Percentiles rank a stretch among this genome's conserved stretches.
Conservation (phyloP, 805 yeast genomes). For the Metschnikowia henanensis region DNA sequence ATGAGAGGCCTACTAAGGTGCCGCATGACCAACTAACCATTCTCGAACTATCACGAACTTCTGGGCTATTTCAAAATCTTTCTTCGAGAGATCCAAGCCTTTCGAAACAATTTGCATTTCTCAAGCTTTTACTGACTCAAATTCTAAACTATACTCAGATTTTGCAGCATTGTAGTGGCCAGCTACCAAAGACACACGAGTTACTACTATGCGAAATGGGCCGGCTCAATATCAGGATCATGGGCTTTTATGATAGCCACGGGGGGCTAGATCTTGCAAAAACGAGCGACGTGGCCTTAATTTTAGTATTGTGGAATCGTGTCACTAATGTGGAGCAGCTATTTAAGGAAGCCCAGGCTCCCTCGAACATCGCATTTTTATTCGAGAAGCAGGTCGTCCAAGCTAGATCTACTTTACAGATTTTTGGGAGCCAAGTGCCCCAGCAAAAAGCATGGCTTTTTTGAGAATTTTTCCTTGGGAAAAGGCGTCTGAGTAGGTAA, state of each 20-base stretch:
- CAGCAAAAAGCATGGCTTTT: neutral
- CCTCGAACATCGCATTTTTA: neutral
- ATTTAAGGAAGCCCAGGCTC: neutral
- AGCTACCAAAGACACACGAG: neutral
- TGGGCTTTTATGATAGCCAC: neutral
- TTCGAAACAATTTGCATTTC: neutral
- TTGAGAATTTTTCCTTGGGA: neutral
- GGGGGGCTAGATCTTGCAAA: neutral
- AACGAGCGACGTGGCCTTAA: neutral
- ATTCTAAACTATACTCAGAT: neutral
- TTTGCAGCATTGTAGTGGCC: neutral
- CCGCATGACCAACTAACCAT: too few species aligned
- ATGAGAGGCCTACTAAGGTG: too few species aligned
- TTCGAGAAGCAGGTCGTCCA: neutral
- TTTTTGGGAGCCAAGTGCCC: neutral
- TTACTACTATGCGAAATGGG: neutral
- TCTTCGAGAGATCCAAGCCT: neutral
- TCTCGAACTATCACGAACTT: neutral
- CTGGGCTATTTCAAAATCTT: neutral
- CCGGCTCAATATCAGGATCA: neutral
- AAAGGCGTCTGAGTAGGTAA: neutral
- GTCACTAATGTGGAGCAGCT: neutral
- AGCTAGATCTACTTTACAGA: neutral
- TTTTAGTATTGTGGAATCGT: neutral
- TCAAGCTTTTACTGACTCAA: neutral